Evolutionary conservation across 495 filamentous ascomycete genomes (phyloP).

Genomic region (Recurvomyces mirabilis): DNA sequence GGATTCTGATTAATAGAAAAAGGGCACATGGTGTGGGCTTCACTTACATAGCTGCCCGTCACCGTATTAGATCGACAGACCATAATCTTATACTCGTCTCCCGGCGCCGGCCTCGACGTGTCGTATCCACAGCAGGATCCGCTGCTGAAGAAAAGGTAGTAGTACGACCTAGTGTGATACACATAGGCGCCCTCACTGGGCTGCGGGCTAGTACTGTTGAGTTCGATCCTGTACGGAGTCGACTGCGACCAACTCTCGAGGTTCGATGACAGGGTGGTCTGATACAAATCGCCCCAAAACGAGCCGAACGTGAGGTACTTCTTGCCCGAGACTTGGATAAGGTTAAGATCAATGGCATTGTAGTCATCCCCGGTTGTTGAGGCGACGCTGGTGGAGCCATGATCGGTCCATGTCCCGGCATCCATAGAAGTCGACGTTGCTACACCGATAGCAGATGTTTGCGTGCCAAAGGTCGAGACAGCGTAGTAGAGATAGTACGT

Average conservation of each 20-base stretch:
- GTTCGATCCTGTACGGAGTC: constrained; percentile 33
- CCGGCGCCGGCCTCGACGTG: constrained; percentile 36
- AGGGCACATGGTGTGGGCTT: too few species aligned
- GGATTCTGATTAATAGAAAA: too few species aligned
- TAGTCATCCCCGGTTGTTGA: constrained; percentile 34
- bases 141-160: constrained; percentile 56
- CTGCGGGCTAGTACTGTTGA: constrained; percentile 41
- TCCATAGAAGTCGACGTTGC: constrained; percentile 54
- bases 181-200: constrained; percentile 49
- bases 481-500: constrained; percentile 66
- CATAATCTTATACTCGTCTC: constrained; percentile 56
- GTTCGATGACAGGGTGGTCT: constrained; percentile 32
- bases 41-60: constrained; percentile 42
- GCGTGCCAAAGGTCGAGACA: constrained; percentile 52
- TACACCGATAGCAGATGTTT: constrained; percentile 53
- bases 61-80: constrained; percentile 47
- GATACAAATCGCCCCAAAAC: constrained; percentile 60
- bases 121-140: constrained; percentile 53
- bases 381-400: constrained; percentile 31
- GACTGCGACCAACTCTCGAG: background rate
- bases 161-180: constrained; percentile 45
- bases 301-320: constrained; percentile 55
- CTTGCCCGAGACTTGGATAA: constrained; percentile 37
- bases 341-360: constrained; percentile 63
- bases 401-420: constrained; percentile 49